Conservation (phyloP, 345 rosid species). For the Ricinus communis region DNA sequence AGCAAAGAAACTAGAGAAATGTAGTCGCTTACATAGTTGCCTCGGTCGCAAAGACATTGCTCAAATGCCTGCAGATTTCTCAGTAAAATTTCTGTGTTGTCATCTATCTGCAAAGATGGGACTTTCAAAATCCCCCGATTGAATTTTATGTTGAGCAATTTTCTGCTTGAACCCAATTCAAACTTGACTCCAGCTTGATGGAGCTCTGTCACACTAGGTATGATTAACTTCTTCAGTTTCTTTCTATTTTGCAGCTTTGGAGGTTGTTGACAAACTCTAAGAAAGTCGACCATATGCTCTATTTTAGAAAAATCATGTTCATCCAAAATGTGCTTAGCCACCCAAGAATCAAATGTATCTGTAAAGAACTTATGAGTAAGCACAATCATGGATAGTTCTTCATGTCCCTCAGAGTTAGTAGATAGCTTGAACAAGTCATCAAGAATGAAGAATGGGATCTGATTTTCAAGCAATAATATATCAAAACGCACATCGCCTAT, state of each 20-base stretch:
- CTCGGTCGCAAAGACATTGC: neutral
- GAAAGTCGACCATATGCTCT: constrained; percentile 10
- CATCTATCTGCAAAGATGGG: constrained; percentile 5
- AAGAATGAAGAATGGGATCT: constrained; percentile 31
- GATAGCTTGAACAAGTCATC: constrained; percentile 14
- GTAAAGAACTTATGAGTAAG: neutral
- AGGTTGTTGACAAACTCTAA: neutral
- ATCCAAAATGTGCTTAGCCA: neutral
- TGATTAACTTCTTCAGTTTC: neutral
- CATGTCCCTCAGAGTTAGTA: neutral
- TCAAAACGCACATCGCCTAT: neutral
- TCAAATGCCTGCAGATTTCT: constrained; percentile 21
- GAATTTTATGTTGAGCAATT: constrained; percentile 22
- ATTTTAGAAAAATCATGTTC: neutral
- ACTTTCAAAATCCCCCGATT: neutral
- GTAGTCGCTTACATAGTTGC: constrained; percentile 2
- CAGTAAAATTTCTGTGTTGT: neutral
- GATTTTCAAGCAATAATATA: constrained; percentile 26
- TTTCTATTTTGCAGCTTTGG: neutral
- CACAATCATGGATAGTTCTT: neutral
- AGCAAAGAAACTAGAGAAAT: neutral
- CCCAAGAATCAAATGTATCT: neutral
- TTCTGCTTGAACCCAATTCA: neutral
- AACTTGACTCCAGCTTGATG: constrained; percentile 22
- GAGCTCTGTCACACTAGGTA: constrained; percentile 6